phyloP scores from a whole-genome alignment of 2,329 filamentous ascomycete species.

The Diaporthe amygdali region DNA sequence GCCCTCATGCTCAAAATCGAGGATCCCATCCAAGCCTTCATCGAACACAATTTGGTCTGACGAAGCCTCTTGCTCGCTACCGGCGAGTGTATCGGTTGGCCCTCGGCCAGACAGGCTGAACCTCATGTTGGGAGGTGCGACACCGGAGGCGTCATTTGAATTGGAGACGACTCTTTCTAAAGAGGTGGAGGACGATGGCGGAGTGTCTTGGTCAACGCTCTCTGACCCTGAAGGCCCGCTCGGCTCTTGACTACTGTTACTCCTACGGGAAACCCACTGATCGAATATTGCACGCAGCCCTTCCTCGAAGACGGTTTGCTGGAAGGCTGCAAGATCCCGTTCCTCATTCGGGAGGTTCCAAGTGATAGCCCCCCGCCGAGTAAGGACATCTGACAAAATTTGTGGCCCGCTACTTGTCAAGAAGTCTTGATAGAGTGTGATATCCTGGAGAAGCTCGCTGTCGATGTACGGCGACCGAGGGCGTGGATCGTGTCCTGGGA shows the following conservation, averaged over 20 bases:
- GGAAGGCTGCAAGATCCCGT: background rate
- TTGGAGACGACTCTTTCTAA: background rate
- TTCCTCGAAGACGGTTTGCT: background rate
- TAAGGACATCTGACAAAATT: background rate
- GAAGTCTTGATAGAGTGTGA: background rate
- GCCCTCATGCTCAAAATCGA: background rate
- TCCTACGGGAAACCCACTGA: background rate
- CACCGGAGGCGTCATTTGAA: background rate
- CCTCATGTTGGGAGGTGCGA: background rate
- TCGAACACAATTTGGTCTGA: background rate
- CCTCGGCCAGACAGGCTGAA: too few relatives aligned
- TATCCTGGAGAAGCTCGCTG: background rate
- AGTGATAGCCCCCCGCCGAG: background rate
- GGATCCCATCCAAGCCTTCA: background rate
- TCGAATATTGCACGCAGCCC: background rate
- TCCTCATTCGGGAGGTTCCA: background rate
- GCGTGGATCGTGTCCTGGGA: background rate
- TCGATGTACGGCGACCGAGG: slow-evolving; percentile 6
- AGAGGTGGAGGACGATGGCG: background rate
- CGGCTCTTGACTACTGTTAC: too few relatives aligned
- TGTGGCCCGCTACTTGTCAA: background rate
- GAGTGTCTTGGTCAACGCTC: background rate
- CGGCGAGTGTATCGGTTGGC: too few relatives aligned
- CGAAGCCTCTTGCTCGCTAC: background rate
- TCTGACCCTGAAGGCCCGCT: background rate